Evolutionary conservation across 495 filamentous ascomycete species (phyloP).

Genomic region (Aspergillus sparsus): DNA sequence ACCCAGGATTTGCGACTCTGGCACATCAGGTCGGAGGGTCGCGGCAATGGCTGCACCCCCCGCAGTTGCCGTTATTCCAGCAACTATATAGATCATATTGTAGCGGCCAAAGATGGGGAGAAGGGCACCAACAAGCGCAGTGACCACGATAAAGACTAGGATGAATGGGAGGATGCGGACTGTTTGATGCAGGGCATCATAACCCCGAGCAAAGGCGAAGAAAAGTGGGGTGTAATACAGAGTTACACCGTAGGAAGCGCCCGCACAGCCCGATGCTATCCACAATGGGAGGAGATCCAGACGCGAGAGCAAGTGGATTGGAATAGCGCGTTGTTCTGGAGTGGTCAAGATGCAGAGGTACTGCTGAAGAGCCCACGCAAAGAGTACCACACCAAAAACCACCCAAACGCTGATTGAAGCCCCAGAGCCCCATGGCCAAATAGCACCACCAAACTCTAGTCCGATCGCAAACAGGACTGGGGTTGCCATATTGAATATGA

Average conservation of each 20-base stretch:
- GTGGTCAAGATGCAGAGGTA: constrained; percentile 21
- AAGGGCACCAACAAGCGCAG: constrained; percentile 8
- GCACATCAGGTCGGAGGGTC: constrained; percentile 6
- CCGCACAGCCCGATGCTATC: constrained; percentile 19
- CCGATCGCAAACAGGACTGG: constrained; percentile 24
- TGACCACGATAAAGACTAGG: constrained; percentile 16
- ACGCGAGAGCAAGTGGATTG: constrained; percentile 11
- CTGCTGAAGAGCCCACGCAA: constrained; percentile 30
- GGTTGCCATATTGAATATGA: constrained; percentile 22
- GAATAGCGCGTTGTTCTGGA: constrained; percentile 10
- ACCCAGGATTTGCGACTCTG: constrained; percentile 15
- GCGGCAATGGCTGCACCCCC: constrained; percentile 1
- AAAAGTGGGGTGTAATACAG: constrained; percentile 43
- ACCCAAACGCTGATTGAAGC: constrained; percentile 53
- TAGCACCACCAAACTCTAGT: constrained; percentile 34
- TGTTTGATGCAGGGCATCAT: constrained; percentile 37
- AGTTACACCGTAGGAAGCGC: constrained; percentile 19
- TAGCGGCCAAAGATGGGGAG: constrained; percentile 13
- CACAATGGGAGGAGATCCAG: constrained; percentile 16
- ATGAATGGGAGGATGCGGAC: constrained; percentile 40
- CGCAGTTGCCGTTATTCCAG: constrained; percentile 2
- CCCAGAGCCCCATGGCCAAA: constrained; percentile 53
- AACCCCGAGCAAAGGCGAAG: constrained; percentile 48
- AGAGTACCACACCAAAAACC: constrained; percentile 46
- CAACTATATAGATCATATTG: constrained; percentile 12